A percentile compares a stretch with the other conserved stretches of the same genome.
phyloP scores from a whole-genome alignment of 768 basidiomycete genomes.

The Trametes punicea region DNA sequence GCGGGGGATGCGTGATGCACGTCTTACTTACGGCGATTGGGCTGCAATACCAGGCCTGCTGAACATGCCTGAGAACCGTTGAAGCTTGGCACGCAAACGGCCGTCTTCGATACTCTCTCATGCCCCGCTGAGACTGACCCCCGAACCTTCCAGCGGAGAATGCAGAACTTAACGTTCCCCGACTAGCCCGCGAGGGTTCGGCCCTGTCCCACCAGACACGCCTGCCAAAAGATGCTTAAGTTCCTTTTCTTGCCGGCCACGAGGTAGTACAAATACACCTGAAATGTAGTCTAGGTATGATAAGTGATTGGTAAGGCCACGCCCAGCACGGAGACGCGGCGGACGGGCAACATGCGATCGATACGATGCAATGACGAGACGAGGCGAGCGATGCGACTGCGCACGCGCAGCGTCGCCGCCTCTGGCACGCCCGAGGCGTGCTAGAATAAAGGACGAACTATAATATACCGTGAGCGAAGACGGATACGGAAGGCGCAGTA shows the following conservation, averaged over 20 bases:
- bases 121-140: conserved; percentile 14
- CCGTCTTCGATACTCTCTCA: neutral
- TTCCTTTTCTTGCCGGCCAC: conserved; percentile 13
- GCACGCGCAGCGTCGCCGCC: conserved; percentile 8
- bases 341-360: conserved; percentile 9
- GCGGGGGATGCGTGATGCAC: neutral
- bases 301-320: conserved; percentile 13
- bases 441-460: conserved; percentile 16
- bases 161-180: neutral
- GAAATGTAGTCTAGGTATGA: conserved; percentile 21
- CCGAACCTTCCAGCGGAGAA: conserved; percentile 5
- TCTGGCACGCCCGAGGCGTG: conserved; percentile 1
- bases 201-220: neutral
- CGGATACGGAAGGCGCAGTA: conserved; percentile 25
- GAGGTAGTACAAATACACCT: conserved; percentile 18
- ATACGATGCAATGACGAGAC: conserved; percentile 4
- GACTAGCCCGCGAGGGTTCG: neutral
- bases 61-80: neutral
- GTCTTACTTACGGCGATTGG: conserved; percentile 3
- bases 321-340: neutral
- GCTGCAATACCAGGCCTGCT: neutral
- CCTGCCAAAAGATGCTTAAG: conserved; percentile 4
- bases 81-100: conserved; percentile 10
- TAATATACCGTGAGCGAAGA: conserved; percentile 22
- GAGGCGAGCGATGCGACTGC: conserved; percentile 4